Evolutionary conservation across 2,329 filamentous ascomycete genomes (phyloP).

Genomic region (Botrytis fabae): DNA sequence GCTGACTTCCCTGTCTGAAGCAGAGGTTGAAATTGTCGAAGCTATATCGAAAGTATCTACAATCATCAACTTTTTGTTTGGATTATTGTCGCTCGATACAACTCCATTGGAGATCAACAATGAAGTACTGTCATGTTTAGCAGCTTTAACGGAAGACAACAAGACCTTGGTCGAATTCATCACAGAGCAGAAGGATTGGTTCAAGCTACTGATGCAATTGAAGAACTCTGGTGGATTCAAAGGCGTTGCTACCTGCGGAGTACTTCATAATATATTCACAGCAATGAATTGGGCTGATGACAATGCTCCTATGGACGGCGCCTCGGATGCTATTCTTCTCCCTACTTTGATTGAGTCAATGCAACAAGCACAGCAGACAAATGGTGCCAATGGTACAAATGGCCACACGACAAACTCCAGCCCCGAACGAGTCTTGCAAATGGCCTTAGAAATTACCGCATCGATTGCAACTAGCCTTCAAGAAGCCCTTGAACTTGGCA

Average conservation of each 20-base stretch:
- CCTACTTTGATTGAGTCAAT: slow-evolving; percentile 45
- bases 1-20: slow-evolving; percentile 55
- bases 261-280: slow-evolving; percentile 63
- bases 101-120: slow-evolving; percentile 45
- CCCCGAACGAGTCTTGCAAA: slow-evolving; percentile 39
- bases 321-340: slow-evolving; percentile 53
- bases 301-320: slow-evolving; percentile 49
- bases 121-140: slow-evolving; percentile 56
- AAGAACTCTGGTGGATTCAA: slow-evolving; percentile 50
- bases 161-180: slow-evolving; percentile 53
- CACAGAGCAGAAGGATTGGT: slow-evolving; percentile 52
- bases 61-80: slow-evolving; percentile 56
- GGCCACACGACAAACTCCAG: slow-evolving; percentile 31
- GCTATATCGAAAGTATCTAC: slow-evolving; percentile 52
- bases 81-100: slow-evolving; percentile 47
- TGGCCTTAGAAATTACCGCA: slow-evolving; percentile 62
- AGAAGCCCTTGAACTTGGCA: slow-evolving; percentile 50
- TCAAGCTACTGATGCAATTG: slow-evolving; percentile 52
- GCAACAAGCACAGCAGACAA: slow-evolving; percentile 29
- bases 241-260: slow-evolving; percentile 58
- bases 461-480: slow-evolving; percentile 63
- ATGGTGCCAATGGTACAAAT: slow-evolving; percentile 18
- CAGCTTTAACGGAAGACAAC: slow-evolving; percentile 62
- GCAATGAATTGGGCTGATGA: slow-evolving; percentile 55
- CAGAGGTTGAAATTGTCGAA: slow-evolving; percentile 60